These are phyloP conservation scores for Penicillium desertorum DNA, from an alignment of 495 filamentous ascomycete species.

Conservation along the genomic window DNA sequence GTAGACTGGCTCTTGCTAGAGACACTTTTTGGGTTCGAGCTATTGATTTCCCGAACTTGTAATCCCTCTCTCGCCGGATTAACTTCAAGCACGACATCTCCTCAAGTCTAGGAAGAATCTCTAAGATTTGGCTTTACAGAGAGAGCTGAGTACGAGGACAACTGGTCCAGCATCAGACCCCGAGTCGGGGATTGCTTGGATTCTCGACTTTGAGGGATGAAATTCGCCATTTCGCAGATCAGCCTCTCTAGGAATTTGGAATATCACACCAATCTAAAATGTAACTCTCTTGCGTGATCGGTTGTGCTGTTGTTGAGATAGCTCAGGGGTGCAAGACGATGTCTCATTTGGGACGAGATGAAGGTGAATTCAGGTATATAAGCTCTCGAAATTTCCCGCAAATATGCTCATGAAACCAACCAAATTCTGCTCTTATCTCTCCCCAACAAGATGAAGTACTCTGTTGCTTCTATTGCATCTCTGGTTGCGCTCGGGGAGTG, in stretches of 20 bases:
- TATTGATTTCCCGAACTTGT: slow-evolving; percentile 13
- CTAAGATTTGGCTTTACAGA: slow-evolving; percentile 8
- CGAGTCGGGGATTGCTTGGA: neutral
- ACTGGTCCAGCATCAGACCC: neutral
- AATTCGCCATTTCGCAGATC: slow-evolving; percentile 22
- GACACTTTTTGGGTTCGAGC: neutral
- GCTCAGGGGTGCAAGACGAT: neutral
- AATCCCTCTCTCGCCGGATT: neutral
- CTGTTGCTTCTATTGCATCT: slow-evolving; percentile 21
- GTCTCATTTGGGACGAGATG: neutral
- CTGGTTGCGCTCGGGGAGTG: slow-evolving; percentile 24
- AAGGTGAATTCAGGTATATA: slow-evolving; percentile 22
- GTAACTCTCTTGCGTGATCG: slow-evolving; percentile 21
- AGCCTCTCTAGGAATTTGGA: slow-evolving; percentile 15
- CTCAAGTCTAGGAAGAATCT: slow-evolving; percentile 7
- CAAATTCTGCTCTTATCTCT: slow-evolving; percentile 7
- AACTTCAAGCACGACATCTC: slow-evolving; percentile 20
- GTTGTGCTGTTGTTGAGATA: slow-evolving; percentile 1
- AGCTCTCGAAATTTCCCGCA: slow-evolving; percentile 27
- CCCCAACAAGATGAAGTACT: slow-evolving; percentile 27
- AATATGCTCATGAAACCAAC: slow-evolving; percentile 27
- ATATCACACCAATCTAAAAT: neutral
- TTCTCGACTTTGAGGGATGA: neutral
- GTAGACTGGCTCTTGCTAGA: neutral
- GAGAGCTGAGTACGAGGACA: neutral